These are phyloP conservation scores for Boletus huronensis DNA, from an alignment of 768 basidiomycete species.

Conservation along the genomic window DNA sequence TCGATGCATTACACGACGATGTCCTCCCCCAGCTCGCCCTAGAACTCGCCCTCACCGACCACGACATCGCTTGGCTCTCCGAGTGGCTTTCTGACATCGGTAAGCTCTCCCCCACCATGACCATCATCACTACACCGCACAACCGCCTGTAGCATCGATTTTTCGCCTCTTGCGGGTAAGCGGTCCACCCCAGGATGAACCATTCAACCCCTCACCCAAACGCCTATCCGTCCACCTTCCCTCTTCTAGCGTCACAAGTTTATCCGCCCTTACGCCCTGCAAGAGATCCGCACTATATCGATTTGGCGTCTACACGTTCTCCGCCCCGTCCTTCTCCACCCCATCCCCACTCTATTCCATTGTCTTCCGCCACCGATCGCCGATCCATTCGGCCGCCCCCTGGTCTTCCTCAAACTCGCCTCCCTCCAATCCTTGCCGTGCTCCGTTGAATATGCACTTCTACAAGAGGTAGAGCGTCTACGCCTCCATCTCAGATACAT, in stretches of 20 bases:
- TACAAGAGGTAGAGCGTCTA: slow-evolving; percentile 54
- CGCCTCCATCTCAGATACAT: slow-evolving; percentile 53
- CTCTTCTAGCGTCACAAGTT: slow-evolving; percentile 60
- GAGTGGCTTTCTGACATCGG: slow-evolving; percentile 67
- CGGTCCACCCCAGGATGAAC: neutral
- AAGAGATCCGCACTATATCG: slow-evolving; percentile 52
- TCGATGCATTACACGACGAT: slow-evolving; percentile 49
- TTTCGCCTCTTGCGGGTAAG: slow-evolving; percentile 64
- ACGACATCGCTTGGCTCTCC: slow-evolving; percentile 47
- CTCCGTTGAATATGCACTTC: slow-evolving; percentile 39
- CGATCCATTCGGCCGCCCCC: slow-evolving; percentile 65
- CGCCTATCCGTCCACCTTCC: neutral
- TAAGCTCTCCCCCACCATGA: slow-evolving; percentile 34
- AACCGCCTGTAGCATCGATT: slow-evolving; percentile 39
- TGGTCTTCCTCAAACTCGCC: slow-evolving; percentile 51
- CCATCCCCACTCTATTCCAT: slow-evolving; percentile 35
- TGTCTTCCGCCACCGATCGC: slow-evolving; percentile 52
- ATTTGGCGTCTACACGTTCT: slow-evolving; percentile 48
- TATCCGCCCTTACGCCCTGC: slow-evolving; percentile 56
- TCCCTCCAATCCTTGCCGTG: slow-evolving; percentile 39
- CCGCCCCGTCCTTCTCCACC: slow-evolving; percentile 38
- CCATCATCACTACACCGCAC: neutral
- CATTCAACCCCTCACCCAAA: slow-evolving; percentile 1
- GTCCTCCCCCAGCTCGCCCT: slow-evolving; percentile 58
- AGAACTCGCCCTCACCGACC: slow-evolving; percentile 51